These are phyloP conservation scores for Jatropha curcas DNA, from an alignment of 345 rosid species.

Conservation along the genomic window DNA sequence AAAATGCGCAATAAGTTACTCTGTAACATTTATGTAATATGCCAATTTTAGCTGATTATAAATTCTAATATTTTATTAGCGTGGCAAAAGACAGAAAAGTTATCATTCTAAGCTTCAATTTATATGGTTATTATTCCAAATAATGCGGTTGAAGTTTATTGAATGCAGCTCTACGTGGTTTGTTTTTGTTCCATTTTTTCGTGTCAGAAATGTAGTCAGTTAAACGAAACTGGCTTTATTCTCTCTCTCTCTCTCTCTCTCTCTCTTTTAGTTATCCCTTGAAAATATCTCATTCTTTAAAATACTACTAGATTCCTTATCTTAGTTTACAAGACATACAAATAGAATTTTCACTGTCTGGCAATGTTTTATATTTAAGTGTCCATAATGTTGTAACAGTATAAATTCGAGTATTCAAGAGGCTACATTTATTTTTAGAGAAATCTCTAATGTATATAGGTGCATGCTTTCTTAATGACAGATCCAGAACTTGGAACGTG, in stretches of 20 bases:
- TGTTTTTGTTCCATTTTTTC: neutral
- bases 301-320: neutral
- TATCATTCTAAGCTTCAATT: too few species aligned
- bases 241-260: neutral
- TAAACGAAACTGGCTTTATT: neutral
- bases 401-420: neutral
- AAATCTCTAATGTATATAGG: conserved; percentile 9
- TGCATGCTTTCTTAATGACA: conserved; percentile 32
- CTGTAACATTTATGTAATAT: neutral
- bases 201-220: neutral
- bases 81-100: too few species aligned
- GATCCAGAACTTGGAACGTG: conserved; percentile 82
- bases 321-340: neutral
- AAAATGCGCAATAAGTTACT: neutral
- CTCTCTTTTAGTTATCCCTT: neutral
- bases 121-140: neutral
- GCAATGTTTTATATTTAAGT: conserved; percentile 7
- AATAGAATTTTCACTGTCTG: neutral
- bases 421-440: neutral
- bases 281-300: neutral
- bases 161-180: neutral
- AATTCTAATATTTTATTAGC: neutral
- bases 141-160: neutral
- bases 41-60: neutral
- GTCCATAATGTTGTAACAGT: neutral